Conservation (phyloP, 2,329 filamentous ascomycete genomes). For the Alternaria viburni region DNA sequence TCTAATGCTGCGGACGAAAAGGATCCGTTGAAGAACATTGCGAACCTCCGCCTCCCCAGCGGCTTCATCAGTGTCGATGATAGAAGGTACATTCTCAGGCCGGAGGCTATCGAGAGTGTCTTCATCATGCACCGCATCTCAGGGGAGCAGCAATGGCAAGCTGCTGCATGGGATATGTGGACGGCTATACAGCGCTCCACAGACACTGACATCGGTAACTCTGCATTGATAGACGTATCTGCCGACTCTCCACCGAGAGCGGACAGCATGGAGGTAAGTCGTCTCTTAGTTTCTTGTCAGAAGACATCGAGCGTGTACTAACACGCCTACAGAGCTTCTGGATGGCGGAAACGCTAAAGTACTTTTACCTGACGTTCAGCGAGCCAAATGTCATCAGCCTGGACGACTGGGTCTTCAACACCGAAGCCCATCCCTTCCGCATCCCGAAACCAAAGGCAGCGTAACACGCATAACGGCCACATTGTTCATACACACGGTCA, state of each 20-base stretch:
- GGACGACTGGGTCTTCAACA: conserved; percentile 57
- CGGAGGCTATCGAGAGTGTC: conserved; percentile 67
- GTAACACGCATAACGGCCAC: neutral
- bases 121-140: conserved; percentile 67
- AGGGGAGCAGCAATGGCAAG: conserved; percentile 57
- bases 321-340: conserved; percentile 50
- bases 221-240: conserved; percentile 53
- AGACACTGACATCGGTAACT: conserved; percentile 54
- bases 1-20: conserved; percentile 30
- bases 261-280: conserved; percentile 55
- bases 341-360: conserved; percentile 59
- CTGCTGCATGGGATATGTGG: conserved; percentile 59
- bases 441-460: conserved; percentile 27
- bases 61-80: conserved; percentile 55
- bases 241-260: conserved; percentile 45
- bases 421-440: conserved; percentile 56
- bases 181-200: conserved; percentile 52
- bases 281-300: neutral
- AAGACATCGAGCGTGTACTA: conserved; percentile 3
- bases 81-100: conserved; percentile 55
- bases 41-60: conserved; percentile 48
- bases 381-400: conserved; percentile 51
- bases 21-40: conserved; percentile 45
- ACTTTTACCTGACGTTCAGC: conserved; percentile 57
- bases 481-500: neutral